Percentiles rank a stretch among this genome's conserved stretches.
Evolutionary conservation across 495 filamentous ascomycete genomes (phyloP).

Genomic region (Trichoderma virens): DNA sequence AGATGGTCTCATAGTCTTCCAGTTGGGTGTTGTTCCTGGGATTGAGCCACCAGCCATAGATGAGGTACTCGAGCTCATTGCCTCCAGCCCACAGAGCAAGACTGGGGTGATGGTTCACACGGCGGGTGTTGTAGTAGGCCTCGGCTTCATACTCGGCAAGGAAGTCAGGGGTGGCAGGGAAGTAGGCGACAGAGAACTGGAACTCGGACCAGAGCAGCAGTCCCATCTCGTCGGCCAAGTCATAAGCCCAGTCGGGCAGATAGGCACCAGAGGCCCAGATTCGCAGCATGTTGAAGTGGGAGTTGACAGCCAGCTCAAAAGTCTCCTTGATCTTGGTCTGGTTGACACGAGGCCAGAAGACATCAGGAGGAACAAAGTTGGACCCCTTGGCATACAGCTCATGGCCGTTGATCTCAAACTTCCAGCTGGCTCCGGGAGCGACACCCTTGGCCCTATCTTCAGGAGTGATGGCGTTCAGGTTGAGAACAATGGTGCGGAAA

Average conservation of each 20-base stretch:
- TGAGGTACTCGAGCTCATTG: constrained; percentile 56
- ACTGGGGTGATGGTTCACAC: constrained; percentile 60
- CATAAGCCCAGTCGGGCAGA: constrained; percentile 59
- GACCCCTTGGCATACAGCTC: constrained; percentile 62
- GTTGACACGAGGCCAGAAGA: constrained; percentile 59
- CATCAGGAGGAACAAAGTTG: constrained; percentile 60
- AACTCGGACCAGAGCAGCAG: constrained; percentile 64
- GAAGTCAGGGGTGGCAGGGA: constrained; percentile 49
- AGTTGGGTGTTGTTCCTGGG: constrained; percentile 32
- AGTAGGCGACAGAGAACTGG: constrained; percentile 57
- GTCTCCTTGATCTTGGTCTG: constrained; percentile 43
- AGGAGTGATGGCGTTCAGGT: constrained; percentile 51
- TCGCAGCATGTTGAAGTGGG: constrained; percentile 63
- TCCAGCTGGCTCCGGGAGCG: constrained; percentile 50
- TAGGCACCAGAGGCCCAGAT: constrained; percentile 61
- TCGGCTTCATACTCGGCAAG: constrained; percentile 52
- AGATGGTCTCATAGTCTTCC: constrained; percentile 56
- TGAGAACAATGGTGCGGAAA: constrained; percentile 61
- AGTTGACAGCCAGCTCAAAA: constrained; percentile 48
- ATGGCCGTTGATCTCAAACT: constrained; percentile 62
- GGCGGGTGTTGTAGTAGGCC: constrained; percentile 53
- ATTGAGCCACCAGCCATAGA: constrained; percentile 35
- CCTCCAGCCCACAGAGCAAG: constrained; percentile 60
- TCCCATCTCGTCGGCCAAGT: constrained; percentile 57
- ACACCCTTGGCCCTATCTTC: constrained; percentile 49